Base-by-base conservation (phyloP, 2,329 filamentous ascomycete genomes). In the Pleurostoma richardsiae region DNA sequence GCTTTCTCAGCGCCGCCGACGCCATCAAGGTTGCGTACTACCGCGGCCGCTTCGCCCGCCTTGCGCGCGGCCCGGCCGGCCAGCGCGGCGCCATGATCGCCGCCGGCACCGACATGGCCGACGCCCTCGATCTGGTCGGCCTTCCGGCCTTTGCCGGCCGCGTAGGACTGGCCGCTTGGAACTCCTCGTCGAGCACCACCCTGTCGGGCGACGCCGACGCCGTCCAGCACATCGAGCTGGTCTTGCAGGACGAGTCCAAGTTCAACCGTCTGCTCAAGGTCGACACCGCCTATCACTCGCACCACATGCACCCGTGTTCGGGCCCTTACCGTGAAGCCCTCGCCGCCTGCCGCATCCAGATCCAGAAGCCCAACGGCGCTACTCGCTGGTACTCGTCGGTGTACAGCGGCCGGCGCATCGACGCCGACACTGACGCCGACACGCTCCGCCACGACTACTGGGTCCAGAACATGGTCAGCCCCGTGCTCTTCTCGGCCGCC, bases 21-120 rank as follows among this genome's bases (percentile, higher is more conserved):
- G 69, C 71, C 6, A 65, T 72, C 42, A 56, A 55, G 3, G 53
- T 63, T 0, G 67, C 70, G 0, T 73, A 67, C 47, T 65, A 66
- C 41, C 64, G 72, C 7, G 72, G 71, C 1, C 6, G 4, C n/a
- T 33, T 42, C 26, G 33, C 39, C 10, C 36, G 27, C 4, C 30
- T 46, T 2, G 46, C 46, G 10, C n/a, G 10, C 8, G 41, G 41
- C 5, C 11, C 43, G 5, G 30, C 41, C 26, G 39, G 42, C 27
- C 40, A 43, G 38, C 27, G 10, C 2, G 41, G 49, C n/a, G 43
- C 43, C 3, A 51, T 51, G 49, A 36, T 49, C 3, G 49, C 46
- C 4, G 49, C 41, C 3, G 43, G 41, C 1, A 46, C 41, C 3
- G 36, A 36, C 10, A 26, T 38, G 29, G 43, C 49, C 10, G 46